phyloP scores from a whole-genome alignment of 306 rosid species.

The Fragaria vesca region DNA sequence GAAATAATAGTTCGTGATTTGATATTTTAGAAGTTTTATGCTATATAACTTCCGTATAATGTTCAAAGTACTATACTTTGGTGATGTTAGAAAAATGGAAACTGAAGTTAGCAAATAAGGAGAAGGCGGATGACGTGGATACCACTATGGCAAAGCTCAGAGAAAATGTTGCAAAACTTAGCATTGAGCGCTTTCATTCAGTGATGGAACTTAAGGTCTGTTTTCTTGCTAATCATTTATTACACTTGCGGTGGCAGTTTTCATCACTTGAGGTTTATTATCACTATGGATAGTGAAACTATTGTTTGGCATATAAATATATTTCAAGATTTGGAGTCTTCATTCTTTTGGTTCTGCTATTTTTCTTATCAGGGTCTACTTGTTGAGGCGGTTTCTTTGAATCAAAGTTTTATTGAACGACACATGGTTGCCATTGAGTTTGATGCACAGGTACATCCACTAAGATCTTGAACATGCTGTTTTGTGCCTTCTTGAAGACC shows the following conservation, averaged over 20 bases:
- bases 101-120: conserved; percentile 47
- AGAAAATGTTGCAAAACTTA: conserved; percentile 55
- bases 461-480: conserved; percentile 8
- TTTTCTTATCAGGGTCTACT: conserved; percentile 56
- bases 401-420: conserved; percentile 43
- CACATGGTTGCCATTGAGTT: conserved; percentile 67
- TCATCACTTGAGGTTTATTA: neutral
- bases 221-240: conserved; percentile 8
- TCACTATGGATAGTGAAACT: neutral
- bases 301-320: neutral
- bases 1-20: conserved; percentile 25
- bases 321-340: conserved; percentile 13
- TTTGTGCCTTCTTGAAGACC: neutral
- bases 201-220: conserved; percentile 65
- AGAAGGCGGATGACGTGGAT: conserved; percentile 57
- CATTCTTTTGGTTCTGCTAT: conserved; percentile 14
- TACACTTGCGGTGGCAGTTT: conserved; percentile 14
- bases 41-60: neutral
- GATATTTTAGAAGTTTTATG: conserved; percentile 11
- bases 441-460: conserved; percentile 71
- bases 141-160: conserved; percentile 57
- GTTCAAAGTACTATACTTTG: conserved; percentile 25
- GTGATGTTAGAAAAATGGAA: conserved; percentile 61
- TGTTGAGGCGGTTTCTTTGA: conserved; percentile 57
- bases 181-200: conserved; percentile 49